A percentile compares a stretch with the other conserved stretches of the same genome.
phyloP scores from a whole-genome alignment of 352 stramenopile species.

The Phytophthora pini region DNA sequence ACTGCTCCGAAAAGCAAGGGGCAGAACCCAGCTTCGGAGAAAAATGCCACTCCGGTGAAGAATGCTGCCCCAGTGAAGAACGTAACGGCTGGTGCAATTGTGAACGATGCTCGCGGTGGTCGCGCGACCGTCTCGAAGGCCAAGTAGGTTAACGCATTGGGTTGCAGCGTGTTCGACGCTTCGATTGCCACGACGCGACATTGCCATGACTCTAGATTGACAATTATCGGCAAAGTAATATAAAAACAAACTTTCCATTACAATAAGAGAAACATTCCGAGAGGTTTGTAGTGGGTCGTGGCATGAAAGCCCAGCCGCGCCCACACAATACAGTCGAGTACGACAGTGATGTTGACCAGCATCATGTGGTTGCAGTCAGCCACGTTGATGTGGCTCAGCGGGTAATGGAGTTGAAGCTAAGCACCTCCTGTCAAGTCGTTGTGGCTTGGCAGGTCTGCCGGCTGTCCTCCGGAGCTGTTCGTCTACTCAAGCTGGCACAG shows the following conservation, averaged over 20 bases:
- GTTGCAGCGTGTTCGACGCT: no score
- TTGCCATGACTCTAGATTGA: no score
- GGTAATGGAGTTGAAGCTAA: slow-evolving; percentile 5
- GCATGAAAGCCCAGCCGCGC: slow-evolving; percentile 14
- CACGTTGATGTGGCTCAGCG: background rate
- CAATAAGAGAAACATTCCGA: no score
- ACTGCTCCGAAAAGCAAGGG: slow-evolving; percentile 1
- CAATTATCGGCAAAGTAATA: no score
- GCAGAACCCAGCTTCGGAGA: slow-evolving; percentile 5
- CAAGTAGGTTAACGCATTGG: background rate
- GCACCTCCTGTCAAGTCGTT: background rate
- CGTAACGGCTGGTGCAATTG: slow-evolving; percentile 9
- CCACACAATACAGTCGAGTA: slow-evolving; percentile 21
- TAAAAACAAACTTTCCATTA: no score
- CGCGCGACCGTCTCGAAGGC: slow-evolving; percentile 3
- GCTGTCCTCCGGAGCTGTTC: no score
- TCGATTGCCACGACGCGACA: no score
- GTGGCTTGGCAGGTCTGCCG: background rate
- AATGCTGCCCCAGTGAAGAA: slow-evolving; percentile 10
- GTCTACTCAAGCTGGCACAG: no score
- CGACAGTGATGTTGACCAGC: background rate
- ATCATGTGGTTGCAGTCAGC: slow-evolving; percentile 15
- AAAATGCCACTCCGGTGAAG: slow-evolving; percentile 10
- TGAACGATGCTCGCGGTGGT: slow-evolving; percentile 8
- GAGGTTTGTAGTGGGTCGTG: slow-evolving; percentile 20